Conservation (phyloP, 2,329 filamentous ascomycete genomes). For the Aspergillus sp. region DNA sequence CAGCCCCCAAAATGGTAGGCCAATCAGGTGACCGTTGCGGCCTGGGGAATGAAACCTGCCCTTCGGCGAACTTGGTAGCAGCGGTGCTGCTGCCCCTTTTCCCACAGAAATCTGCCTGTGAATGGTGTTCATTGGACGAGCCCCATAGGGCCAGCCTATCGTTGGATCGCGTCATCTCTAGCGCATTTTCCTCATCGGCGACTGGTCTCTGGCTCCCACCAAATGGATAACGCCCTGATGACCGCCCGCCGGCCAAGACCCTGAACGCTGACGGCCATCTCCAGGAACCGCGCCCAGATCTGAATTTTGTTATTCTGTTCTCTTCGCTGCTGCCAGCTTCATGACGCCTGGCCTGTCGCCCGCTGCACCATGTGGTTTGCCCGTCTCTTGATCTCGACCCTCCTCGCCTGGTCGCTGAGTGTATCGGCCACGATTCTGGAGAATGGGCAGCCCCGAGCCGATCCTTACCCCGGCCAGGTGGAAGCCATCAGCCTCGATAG, state of each 20-base stretch:
- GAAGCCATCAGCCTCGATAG: slow-evolving; percentile 29
- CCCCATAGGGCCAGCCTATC: slow-evolving; percentile 5
- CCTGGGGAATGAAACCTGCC: neutral
- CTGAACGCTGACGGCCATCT: neutral
- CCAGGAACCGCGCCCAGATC: neutral
- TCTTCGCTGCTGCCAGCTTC: neutral
- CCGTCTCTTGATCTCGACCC: neutral
- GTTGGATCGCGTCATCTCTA: slow-evolving; percentile 9
- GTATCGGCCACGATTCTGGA: slow-evolving; percentile 42
- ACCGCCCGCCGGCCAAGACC: neutral
- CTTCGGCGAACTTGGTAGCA: too few species aligned
- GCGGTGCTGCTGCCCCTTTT: neutral
- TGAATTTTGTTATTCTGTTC: neutral
- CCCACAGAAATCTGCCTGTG: neutral
- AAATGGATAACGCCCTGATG: neutral
- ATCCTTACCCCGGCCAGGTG: slow-evolving; percentile 40
- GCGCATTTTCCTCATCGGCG: neutral
- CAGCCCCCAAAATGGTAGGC: neutral
- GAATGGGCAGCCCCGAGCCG: slow-evolving; percentile 43
- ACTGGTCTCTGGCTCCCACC: neutral
- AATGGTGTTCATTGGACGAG: neutral
- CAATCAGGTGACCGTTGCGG: too few species aligned
- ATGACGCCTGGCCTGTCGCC: slow-evolving; percentile 1
- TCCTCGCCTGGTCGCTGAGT: slow-evolving; percentile 11
- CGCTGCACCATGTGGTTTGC: slow-evolving; percentile 4